Percentiles rank a stretch among this genome's conserved stretches.
These are phyloP conservation scores for Colletotrichum cereale DNA, from an alignment of 2,329 filamentous ascomycete species.

Conservation along the genomic window DNA sequence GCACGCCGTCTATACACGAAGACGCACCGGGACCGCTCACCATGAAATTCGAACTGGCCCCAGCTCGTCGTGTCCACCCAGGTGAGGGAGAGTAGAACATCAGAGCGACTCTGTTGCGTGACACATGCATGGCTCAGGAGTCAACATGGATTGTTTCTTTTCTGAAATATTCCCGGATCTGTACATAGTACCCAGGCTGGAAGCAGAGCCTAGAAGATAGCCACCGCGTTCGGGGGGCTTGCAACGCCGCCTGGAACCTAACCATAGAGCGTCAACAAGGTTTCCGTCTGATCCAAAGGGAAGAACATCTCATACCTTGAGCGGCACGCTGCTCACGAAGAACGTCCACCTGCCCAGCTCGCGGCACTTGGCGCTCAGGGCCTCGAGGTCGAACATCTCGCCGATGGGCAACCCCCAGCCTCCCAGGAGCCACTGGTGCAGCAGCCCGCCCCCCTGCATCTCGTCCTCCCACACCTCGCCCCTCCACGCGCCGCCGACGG, in stretches of 20 bases:
- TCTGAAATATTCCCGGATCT: too few relatives aligned
- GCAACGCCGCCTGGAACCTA: constrained; percentile 53
- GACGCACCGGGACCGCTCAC: background rate
- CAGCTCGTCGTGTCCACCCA: constrained; percentile 37
- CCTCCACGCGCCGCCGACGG: constrained; percentile 19
- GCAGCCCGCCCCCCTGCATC: constrained; percentile 32
- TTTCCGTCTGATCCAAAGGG: background rate
- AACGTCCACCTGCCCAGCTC: constrained; percentile 53
- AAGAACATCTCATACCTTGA: constrained; percentile 44
- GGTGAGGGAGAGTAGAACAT: background rate
- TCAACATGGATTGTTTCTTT: background rate
- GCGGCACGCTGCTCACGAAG: constrained; percentile 55
- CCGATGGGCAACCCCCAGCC: constrained; percentile 66
- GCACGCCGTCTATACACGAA: background rate
- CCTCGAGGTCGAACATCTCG: constrained; percentile 61
- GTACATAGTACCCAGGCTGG: too few relatives aligned
- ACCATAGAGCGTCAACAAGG: background rate
- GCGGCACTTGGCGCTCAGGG: constrained; percentile 50
- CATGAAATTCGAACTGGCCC: constrained; percentile 41
- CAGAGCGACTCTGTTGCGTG: background rate
- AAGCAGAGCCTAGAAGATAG: constrained; percentile 47
- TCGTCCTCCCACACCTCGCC: constrained; percentile 42
- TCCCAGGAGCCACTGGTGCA: constrained; percentile 58
- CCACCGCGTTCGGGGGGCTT: constrained; percentile 54
- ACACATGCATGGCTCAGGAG: background rate